Conservation (phyloP, 1,284 basidiomycete genomes). For the Ustilago tritici region DNA sequence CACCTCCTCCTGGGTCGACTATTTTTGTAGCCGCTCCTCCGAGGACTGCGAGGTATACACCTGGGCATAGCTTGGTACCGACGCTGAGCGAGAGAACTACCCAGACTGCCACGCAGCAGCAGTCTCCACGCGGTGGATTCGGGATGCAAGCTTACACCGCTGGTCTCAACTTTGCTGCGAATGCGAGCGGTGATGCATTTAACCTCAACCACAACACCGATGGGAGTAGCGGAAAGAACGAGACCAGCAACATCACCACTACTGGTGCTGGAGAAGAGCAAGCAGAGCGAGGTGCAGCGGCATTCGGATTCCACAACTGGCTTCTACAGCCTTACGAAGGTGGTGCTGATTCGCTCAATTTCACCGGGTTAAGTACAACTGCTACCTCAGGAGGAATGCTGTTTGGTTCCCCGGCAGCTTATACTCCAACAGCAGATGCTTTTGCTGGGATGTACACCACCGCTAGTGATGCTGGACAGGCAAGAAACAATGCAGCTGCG, state of each 20-base stretch:
- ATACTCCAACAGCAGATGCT: constrained; percentile 9
- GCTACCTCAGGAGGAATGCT: neutral
- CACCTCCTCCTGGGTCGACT: constrained; percentile 44
- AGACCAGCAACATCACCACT: neutral
- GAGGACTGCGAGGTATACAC: constrained; percentile 18
- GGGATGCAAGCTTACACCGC: neutral
- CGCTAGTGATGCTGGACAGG: neutral
- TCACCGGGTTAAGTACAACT: neutral
- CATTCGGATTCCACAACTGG: constrained; percentile 54
- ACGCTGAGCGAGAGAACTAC: constrained; percentile 44
- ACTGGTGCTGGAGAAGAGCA: neutral
- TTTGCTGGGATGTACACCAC: constrained; percentile 12
- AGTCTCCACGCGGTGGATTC: neutral
- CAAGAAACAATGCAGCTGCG: neutral
- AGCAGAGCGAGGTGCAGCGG: constrained; percentile 6
- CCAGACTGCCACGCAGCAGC: constrained; percentile 11
- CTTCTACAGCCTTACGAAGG: constrained; percentile 50
- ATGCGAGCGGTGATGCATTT: constrained; percentile 2
- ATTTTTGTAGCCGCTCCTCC: constrained; percentile 51
- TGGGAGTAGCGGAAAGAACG: neutral
- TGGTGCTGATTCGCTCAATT: constrained; percentile 20
- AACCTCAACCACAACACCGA: neutral
- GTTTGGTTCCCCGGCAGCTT: constrained; percentile 18
- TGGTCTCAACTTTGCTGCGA: neutral
- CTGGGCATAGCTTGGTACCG: constrained; percentile 31